A percentile compares a stretch with the other conserved stretches of the same genome.
Conservation (phyloP, 371 early-diverging fungal species). For the Rozella allomycis region DNA sequence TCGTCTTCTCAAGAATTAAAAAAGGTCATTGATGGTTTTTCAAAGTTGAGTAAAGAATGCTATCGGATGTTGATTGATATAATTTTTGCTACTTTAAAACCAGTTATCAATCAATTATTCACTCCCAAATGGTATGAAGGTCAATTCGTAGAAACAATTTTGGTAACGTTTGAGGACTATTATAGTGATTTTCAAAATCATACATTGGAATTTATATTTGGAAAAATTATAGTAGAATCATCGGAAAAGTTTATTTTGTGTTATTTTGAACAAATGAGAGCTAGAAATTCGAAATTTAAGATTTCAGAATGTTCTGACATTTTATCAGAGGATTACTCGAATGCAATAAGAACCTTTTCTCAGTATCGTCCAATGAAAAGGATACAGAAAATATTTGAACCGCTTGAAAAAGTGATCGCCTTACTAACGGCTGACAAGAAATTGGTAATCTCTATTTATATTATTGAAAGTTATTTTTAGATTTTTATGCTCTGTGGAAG, state of each 20-base stretch:
- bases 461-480: too few relatives aligned
- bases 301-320: slow-evolving; percentile 29
- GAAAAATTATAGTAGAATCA: slow-evolving; percentile 54
- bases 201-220: slow-evolving; percentile 61
- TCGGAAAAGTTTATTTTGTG: slow-evolving; percentile 55
- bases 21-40: slow-evolving; percentile 43
- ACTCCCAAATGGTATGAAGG: slow-evolving; percentile 70
- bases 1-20: slow-evolving; percentile 36
- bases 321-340: slow-evolving; percentile 37
- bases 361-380: slow-evolving; percentile 35
- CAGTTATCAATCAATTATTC: slow-evolving; percentile 46
- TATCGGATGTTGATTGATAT: slow-evolving; percentile 50
- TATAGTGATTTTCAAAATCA: slow-evolving; percentile 53
- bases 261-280: slow-evolving; percentile 57
- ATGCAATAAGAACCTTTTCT: slow-evolving; percentile 39
- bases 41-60: slow-evolving; percentile 47
- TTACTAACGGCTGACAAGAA: slow-evolving; percentile 38
- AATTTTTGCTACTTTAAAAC: slow-evolving; percentile 51
- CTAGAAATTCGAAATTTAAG: slow-evolving; percentile 48
- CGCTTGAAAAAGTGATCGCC: slow-evolving; percentile 36
- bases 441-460: too few relatives aligned
- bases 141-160: slow-evolving; percentile 50
- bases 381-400: slow-evolving; percentile 40
- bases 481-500: slow-evolving; percentile 48
- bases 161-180: slow-evolving; percentile 77